Evolutionary conservation across 2,329 filamentous ascomycete species (phyloP), one percentile per base, ranked within the genome.

Genomic region (Berkeleyomyces basicola): DNA sequence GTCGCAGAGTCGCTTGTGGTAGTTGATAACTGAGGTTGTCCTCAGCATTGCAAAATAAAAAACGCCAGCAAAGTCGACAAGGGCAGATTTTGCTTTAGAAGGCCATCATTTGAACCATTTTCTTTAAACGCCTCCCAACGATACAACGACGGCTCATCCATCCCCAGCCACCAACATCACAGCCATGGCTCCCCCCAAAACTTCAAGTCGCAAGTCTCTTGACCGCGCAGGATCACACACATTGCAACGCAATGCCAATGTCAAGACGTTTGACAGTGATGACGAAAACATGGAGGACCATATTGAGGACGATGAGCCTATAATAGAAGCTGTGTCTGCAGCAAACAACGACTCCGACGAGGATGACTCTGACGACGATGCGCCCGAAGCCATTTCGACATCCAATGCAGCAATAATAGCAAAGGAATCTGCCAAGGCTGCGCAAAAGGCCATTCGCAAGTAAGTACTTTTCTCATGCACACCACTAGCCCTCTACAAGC

Each of bases 301-400:
- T 10, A 39, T n/a, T 6, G 51, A 55, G 14, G 51, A 55, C 7
- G 33, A 39, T 14, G 37, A 36, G 14, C 9, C 51, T 11, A 55
- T 31, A 55, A 59, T 43, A 44, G 40, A 59, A 37, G 40, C 42
- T 9, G 7, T 31, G 47, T 14, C 55, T 14, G 36, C 44, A 40
- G 37, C n/a, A 47, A 16, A 61, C 33, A 39, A 51, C 36, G 46
- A 53, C 37, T 62, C 39, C 4, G 73, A 73, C 1, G 75, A 76
- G 3, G 74, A 23, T 23, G 23, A 74, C 9, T 77, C 76, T 49
- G 78, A 80, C 51, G 79, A 82, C 61, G 80, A 78, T 58, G 80
- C 80, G 0, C 81, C 81, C 7, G 81, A 83, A 70, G 80, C 78
- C 2, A 76, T 83, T n/a, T 82, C 81, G 0, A 79, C 79, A 1